Percentiles rank a stretch among this genome's conserved stretches.
These are phyloP conservation scores for Pouteria campechiana DNA, from an alignment of 179 eudicot genomes.

Conservation along the genomic window DNA sequence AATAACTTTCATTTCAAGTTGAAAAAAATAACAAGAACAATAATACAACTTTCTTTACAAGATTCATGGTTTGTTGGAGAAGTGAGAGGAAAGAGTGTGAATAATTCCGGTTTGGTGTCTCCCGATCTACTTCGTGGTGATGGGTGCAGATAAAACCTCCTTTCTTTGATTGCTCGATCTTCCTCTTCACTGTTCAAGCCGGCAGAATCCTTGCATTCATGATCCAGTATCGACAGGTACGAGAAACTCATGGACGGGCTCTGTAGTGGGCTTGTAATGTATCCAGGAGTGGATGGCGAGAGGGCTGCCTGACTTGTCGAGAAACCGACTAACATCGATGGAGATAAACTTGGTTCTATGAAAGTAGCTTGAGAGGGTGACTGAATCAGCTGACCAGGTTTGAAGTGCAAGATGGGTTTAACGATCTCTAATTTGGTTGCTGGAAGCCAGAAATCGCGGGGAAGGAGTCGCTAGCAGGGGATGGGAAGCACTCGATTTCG, in stretches of 20 bases:
- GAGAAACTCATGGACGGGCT: conserved; percentile 23
- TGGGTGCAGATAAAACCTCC: conserved; percentile 30
- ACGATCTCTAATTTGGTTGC: conserved; percentile 28
- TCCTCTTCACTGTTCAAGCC: conserved; percentile 20
- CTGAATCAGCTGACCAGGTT: conserved; percentile 10
- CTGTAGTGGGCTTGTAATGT: conserved; percentile 13
- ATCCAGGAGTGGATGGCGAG: conserved; percentile 7
- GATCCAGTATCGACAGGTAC: conserved; percentile 12
- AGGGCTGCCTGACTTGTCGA: conserved; percentile 5
- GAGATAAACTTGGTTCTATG: neutral
- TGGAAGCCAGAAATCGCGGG: too few relatives aligned
- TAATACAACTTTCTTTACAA: too few relatives aligned
- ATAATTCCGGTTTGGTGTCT: conserved; percentile 22
- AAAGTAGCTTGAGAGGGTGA: neutral
- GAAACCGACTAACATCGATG: neutral
- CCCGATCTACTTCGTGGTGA: conserved; percentile 23
- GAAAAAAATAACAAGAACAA: too few relatives aligned
- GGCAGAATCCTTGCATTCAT: conserved; percentile 2
- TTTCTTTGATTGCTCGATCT: conserved; percentile 30
- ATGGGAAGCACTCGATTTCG: too few relatives aligned
- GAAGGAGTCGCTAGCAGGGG: too few relatives aligned
- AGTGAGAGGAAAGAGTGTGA: conserved; percentile 28
- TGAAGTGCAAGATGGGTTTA: conserved; percentile 10
- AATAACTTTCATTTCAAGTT: too few relatives aligned
- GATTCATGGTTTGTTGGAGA: conserved; percentile 15